Conservation (phyloP, 2,329 filamentous ascomycete species). For the Diaporthe nobilis region DNA sequence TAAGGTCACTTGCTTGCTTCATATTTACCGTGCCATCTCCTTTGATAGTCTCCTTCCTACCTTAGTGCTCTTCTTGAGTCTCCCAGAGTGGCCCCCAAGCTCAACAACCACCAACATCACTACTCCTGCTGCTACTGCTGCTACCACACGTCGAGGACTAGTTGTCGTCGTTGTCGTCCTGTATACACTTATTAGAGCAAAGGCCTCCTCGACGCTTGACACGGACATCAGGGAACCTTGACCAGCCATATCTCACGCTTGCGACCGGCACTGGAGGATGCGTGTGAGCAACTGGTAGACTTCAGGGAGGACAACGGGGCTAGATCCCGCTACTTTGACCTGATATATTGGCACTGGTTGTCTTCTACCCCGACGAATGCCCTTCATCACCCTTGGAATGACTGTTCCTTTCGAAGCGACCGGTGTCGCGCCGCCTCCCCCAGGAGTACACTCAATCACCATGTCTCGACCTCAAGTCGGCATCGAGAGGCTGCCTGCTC, state of each 20-base stretch:
- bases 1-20: slow-evolving; percentile 39
- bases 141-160: not conserved
- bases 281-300: slow-evolving; percentile 33
- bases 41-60: slow-evolving; percentile 11
- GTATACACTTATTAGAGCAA: not conserved
- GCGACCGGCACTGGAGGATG: slow-evolving; percentile 20
- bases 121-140: not conserved
- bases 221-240: not conserved
- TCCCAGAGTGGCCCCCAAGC: not conserved
- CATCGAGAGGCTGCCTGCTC: slow-evolving; percentile 82
- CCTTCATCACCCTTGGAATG: slow-evolving; percentile 50
- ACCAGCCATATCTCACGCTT: not conserved
- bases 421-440: slow-evolving; percentile 56
- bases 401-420: slow-evolving; percentile 58
- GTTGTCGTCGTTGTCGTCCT: not conserved
- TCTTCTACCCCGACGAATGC: slow-evolving; percentile 34
- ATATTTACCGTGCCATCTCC: slow-evolving; percentile 41
- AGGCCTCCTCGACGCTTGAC: not conserved
- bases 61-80: slow-evolving; percentile 30
- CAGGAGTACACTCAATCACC: slow-evolving; percentile 62
- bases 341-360: slow-evolving; percentile 19
- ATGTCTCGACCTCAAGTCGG: slow-evolving; percentile 84
- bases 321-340: slow-evolving; percentile 6
- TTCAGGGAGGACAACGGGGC: slow-evolving; percentile 14
- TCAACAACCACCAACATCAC: not conserved